A percentile compares a stretch with the other conserved stretches of the same genome.
Evolutionary conservation across 257 asterid genomes (phyloP).

Genomic region (Perilla frutescens): DNA sequence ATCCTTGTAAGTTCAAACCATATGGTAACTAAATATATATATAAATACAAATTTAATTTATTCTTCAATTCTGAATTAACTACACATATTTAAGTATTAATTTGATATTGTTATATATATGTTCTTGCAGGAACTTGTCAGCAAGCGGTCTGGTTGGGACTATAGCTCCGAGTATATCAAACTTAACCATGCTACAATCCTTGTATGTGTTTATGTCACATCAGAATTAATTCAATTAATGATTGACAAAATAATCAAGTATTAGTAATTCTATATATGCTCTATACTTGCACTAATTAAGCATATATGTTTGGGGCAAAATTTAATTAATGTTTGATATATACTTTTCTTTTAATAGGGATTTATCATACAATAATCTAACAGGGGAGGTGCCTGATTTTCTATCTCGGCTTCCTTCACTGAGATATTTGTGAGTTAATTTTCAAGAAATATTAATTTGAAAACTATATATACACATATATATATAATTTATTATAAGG

Average conservation of each 20-base stretch:
- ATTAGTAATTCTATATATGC: too few relatives aligned
- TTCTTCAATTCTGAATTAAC: too few relatives aligned
- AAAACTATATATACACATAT: too few relatives aligned
- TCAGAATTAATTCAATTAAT: too few relatives aligned
- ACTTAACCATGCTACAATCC: slow-evolving; percentile 26
- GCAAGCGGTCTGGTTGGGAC: slow-evolving; percentile 30
- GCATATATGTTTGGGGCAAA: too few relatives aligned
- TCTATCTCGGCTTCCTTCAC: slow-evolving; percentile 28
- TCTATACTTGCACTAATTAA: too few relatives aligned
- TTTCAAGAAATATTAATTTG: not conserved
- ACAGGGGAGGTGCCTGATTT: slow-evolving; percentile 36
- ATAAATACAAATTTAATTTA: too few relatives aligned
- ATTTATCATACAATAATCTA: slow-evolving; percentile 37
- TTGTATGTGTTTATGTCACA: slow-evolving; percentile 9
- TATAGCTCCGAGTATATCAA: slow-evolving; percentile 30
- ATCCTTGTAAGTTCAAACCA: slow-evolving; percentile 38
- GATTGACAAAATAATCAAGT: too few relatives aligned
- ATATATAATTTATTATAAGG: not conserved
- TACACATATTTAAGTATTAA: not conserved
- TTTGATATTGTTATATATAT: not conserved
- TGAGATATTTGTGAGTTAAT: slow-evolving; percentile 21
- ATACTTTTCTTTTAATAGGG: slow-evolving; percentile 24
- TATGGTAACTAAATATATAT: too few relatives aligned
- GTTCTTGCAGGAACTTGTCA: slow-evolving; percentile 28
- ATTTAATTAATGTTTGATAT: too few relatives aligned